Base-by-base conservation (phyloP, 768 basidiomycete genomes). In the Russula griseocarnosa region DNA sequence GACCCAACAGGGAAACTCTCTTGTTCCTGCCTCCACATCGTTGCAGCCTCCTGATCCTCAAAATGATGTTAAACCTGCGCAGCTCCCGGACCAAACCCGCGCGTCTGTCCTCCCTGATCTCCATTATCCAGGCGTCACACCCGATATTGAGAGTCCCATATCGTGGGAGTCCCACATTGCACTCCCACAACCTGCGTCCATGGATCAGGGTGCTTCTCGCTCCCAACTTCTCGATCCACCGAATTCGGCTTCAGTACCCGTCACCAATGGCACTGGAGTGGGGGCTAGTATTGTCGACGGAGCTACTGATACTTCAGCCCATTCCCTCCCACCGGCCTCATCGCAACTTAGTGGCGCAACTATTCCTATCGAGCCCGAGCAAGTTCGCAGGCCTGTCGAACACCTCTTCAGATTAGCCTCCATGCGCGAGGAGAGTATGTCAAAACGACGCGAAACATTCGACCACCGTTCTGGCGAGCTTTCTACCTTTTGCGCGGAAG, bases 391-490 rank as follows among this genome's bases (percentile, higher is more conserved):
- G 22, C 47, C 59, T 22, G 49, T 65, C 18, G 63, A 65, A 10
- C 54, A 56, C 16, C 55, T 65, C 22, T 28, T 65, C 30, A 51
- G 34, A 50, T 36, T 61, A n/a, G 54, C 59, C 24, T 56, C 54
- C 30, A 9, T 26, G 16, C 59, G 63, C 32, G 59, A 65, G 32
- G 63, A 65, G 30, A 54, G 55, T 11, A 20, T 57, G 14, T 50
- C 42, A 16, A 61, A 56, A 32, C 38, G 28, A 18, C 64, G 64
- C 14, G 54, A 46, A 40, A 57, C 18, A 46, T 61, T 56, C 24
- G 59, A 56, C 32, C 24, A 18, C 16, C 55, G 59, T 38, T 61
- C 64, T 9, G n/a, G 50, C 64, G 64, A 65, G 55, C 55, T 65
- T 32, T 56, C 59, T 10, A 46, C 40, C n/a, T 57, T 57, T 26